Conservation (phyloP, 148 eudicot genomes). For the Suaeda aralocaspica region DNA sequence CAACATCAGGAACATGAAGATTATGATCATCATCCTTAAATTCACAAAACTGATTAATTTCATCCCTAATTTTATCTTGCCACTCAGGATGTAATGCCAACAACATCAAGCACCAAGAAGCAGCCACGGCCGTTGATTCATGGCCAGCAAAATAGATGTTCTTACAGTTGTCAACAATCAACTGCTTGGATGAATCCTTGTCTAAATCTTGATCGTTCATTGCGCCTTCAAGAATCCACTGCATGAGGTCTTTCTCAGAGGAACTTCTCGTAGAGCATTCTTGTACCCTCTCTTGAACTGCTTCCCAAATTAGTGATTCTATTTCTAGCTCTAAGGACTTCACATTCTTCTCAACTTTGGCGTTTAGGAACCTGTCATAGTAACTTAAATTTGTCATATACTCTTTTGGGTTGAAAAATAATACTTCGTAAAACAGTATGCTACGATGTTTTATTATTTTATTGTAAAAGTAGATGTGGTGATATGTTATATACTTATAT, state of each 20-base stretch:
- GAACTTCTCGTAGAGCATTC: conserved; percentile 31
- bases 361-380: conserved; percentile 25
- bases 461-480: too few species aligned
- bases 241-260: conserved; percentile 56
- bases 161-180: conserved; percentile 84
- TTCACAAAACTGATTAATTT: conserved; percentile 33
- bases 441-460: too few species aligned
- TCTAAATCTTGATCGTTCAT: conserved; percentile 35
- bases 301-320: conserved; percentile 62
- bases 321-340: conserved; percentile 57
- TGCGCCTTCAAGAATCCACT: conserved; percentile 61
- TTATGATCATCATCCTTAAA: conserved; percentile 9
- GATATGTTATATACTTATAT: too few species aligned
- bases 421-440: too few species aligned
- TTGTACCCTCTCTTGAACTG: conserved; percentile 49
- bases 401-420: too few species aligned
- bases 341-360: conserved; percentile 40
- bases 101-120: conserved; percentile 85
- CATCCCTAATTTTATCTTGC: conserved; percentile 59
- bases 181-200: conserved; percentile 40
- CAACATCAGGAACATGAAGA: conserved; percentile 30
- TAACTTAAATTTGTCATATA: too few species aligned
- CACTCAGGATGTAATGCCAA: conserved; percentile 72
- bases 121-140: conserved; percentile 76
- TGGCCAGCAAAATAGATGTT: conserved; percentile 90